phyloP scores from a whole-genome alignment of 495 filamentous ascomycete species.

The Ascobolus immersus region DNA sequence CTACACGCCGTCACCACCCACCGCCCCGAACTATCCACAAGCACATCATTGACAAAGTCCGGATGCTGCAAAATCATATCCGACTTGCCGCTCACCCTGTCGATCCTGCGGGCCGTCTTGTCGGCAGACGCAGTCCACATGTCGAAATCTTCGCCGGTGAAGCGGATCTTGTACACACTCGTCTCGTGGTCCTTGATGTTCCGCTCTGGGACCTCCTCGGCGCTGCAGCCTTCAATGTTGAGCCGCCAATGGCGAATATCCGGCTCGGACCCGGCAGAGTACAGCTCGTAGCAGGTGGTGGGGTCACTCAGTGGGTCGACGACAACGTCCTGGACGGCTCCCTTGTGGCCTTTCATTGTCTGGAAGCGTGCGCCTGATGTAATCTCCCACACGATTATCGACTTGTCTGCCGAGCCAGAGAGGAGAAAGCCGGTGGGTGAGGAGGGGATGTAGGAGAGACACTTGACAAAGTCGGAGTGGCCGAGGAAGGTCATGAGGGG shows the following conservation, averaged over 20 bases:
- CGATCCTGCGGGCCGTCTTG: slow-evolving; percentile 31
- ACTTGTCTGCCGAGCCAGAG: slow-evolving; percentile 65
- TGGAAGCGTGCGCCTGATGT: slow-evolving; percentile 38
- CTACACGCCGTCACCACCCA: slow-evolving; percentile 78
- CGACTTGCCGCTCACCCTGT: slow-evolving; percentile 28
- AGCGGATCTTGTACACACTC: slow-evolving; percentile 51
- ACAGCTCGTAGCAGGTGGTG: slow-evolving; percentile 26
- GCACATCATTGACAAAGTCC: slow-evolving; percentile 68
- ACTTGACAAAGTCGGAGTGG: slow-evolving; percentile 78
- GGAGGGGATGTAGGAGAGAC: slow-evolving; percentile 25
- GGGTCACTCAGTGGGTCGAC: slow-evolving; percentile 35
- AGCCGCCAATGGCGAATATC: slow-evolving; percentile 56
- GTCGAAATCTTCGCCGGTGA: slow-evolving; percentile 43
- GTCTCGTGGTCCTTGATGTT: slow-evolving; percentile 68
- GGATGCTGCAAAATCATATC: slow-evolving; percentile 55
- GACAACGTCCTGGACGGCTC: slow-evolving; percentile 48
- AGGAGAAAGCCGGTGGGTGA: slow-evolving; percentile 25
- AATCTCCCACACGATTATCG: slow-evolving; percentile 62
- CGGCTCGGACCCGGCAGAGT: slow-evolving; percentile 61
- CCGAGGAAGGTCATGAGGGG: slow-evolving; percentile 37
- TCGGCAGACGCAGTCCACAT: slow-evolving; percentile 83
- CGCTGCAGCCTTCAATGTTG: slow-evolving; percentile 17
- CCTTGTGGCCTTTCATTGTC: slow-evolving; percentile 50
- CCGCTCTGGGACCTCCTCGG: slow-evolving; percentile 9
- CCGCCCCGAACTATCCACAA: slow-evolving; percentile 39